Evolutionary conservation across 345 rosid species (phyloP), one percentile per base, ranked within the genome.

Genomic region (Populus alba): DNA sequence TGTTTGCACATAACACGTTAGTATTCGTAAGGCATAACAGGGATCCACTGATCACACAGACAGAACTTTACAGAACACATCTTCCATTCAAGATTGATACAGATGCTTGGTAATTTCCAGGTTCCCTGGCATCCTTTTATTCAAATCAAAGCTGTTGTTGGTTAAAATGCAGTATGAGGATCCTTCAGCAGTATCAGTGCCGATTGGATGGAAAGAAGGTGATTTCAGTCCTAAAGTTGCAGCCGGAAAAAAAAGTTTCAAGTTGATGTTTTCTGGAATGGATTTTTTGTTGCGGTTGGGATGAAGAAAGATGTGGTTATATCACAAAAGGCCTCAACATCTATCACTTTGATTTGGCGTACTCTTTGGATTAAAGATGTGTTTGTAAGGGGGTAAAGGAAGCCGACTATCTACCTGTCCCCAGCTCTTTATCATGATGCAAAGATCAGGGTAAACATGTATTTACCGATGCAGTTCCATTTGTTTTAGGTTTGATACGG

Each of bases 1-100:
- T 95, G 89, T 62, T 66, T 55, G 38, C 77, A 72, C 65, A 69
- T 18, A 17, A 75, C 25, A 16, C 35, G 31, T 67, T 35, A 77
- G 70, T 22, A 38, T 11, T 12, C 62, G 1, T 20, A n/a, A 27
- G 10, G 51, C 27, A 10, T 25, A 49, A 33, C 45, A 72, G 57
- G 65, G 65, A 51, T 72, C 63, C 55, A 20, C 45, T 7, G 63
- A 57, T 8, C 63, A 57, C 63, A 13, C 63, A 49, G 41, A 53
- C 33, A 27, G 13, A 9, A 13, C 57, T 59, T 59, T n/a, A 59
- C 10, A 16, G 61, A 20, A 70, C 33, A 27, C 23, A 8, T n/a
- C 25, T 59, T 23, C 29, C 5, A n/a, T n/a, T 8, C 47, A 55
- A 22, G 62, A 18, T 53, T 7, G 59, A 53, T 2, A 53, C 2